Percentiles rank a stretch among this genome's conserved stretches.
phyloP scores from a whole-genome alignment of 2,329 filamentous ascomycete species.

The Fusarium dimerum region DNA sequence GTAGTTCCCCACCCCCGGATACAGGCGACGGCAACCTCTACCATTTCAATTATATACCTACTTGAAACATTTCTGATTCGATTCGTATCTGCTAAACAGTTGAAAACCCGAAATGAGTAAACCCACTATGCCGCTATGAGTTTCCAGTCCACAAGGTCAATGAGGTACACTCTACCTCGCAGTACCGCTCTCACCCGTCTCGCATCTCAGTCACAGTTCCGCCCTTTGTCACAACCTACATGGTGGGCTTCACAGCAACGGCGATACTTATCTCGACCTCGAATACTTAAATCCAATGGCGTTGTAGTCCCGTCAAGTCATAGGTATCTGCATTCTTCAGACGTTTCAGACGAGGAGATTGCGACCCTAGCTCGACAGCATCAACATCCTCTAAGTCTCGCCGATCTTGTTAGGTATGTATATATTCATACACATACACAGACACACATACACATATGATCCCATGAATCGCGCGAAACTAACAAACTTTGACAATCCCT shows the following conservation, averaged over 20 bases:
- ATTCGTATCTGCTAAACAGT: neutral
- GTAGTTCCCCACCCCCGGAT: too few relatives aligned
- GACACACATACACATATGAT: slow-evolving; percentile 21
- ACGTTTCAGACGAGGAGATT: slow-evolving; percentile 73
- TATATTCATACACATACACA: neutral
- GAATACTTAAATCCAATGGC: slow-evolving; percentile 1
- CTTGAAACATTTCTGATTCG: neutral
- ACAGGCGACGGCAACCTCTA: too few relatives aligned
- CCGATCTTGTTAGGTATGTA: slow-evolving; percentile 87
- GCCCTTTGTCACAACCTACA: neutral
- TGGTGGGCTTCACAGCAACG: slow-evolving; percentile 5
- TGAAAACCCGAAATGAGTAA: neutral
- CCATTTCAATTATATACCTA: too few relatives aligned
- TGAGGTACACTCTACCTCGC: slow-evolving; percentile 21
- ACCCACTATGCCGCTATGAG: slow-evolving; percentile 26
- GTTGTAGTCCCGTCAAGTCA: neutral
- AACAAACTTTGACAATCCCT: neutral
- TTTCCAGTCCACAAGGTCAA: slow-evolving; percentile 19
- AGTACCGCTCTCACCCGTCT: slow-evolving; percentile 12
- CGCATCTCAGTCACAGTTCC: slow-evolving; percentile 5
- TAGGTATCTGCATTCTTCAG: slow-evolving; percentile 22
- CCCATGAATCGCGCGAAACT: neutral
- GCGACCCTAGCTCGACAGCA: slow-evolving; percentile 74
- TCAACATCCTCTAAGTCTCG: slow-evolving; percentile 79
- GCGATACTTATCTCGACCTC: slow-evolving; percentile 7